Evolutionary conservation across 2,329 filamentous ascomycete species (phyloP), one percentile per base, ranked within the genome.

Genomic region (Periconia sp.): DNA sequence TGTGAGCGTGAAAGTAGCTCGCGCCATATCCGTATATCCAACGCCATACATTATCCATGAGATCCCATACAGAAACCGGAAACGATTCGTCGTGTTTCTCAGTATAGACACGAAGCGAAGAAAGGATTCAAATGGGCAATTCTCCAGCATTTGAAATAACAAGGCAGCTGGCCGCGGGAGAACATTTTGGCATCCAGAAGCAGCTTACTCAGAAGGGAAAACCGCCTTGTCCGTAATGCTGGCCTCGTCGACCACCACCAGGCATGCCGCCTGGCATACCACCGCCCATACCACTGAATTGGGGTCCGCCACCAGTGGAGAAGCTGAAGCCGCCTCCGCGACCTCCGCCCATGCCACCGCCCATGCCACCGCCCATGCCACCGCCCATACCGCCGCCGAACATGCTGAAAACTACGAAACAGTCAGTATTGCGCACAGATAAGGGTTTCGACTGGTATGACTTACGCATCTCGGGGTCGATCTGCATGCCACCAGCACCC

Each of bases 271-370:
- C 59, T 12, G 63, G 61, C 63, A 66, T 65, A 31, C 65, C 65
- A 13, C 63, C 56, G 12, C 53, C 61, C 63, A 67, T 66, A 17
- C 62, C 62, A 10, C 61, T 62, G 23, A 68, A 69, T 4, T 65
- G 65, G 46, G 52, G 64, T 35, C 77, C 77, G 75, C 78, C 50
- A 66, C 75, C 64, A 17, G 54, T 49, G 26, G 56, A 54, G 53
- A 71, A 72, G 34, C 59, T 52, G 55, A 71, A 71, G 13, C 82
- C 81, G 33, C 80, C 79, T 24, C 80, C 79, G 9, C 59, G 74
- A 31, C 71, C 69, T 17, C 69, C 71, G 38, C 71, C 67, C 41
- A 78, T 73, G 29, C 77, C 77, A 35, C 72, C 73, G 24, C 79
- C 78, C 45, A 74, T 75, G 25, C 77, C 77, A 30, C 73, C 74